Conservation (phyloP, 306 rosid species). For the Inga laurina region DNA sequence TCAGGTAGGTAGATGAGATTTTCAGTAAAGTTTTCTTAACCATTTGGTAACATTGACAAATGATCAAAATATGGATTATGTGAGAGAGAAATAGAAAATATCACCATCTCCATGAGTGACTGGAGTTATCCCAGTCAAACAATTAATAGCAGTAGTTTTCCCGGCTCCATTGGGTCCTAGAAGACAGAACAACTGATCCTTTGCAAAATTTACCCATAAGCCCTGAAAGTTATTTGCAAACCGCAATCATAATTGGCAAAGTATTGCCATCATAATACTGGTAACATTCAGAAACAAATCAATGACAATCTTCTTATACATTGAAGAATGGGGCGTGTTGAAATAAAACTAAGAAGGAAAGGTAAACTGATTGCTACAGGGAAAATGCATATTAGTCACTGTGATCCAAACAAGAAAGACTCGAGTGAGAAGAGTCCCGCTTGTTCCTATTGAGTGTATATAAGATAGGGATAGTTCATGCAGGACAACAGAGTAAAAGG, state of each 20-base stretch:
- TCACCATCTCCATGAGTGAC: slow-evolving; percentile 87
- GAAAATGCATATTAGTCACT: no score
- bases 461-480: slow-evolving; percentile 15
- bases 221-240: slow-evolving; percentile 59
- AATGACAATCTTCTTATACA: no score
- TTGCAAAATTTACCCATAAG: slow-evolving; percentile 80
- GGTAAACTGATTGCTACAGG: no score
- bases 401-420: neutral
- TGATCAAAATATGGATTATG: slow-evolving; percentile 2
- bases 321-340: no score
- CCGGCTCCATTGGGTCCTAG: slow-evolving; percentile 98
- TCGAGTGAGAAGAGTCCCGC: slow-evolving; percentile 7
- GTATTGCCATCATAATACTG: no score
- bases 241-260: no score
- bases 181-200: slow-evolving; percentile 87
- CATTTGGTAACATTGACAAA: neutral
- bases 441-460: neutral
- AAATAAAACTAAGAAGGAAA: no score
- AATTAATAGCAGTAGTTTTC: slow-evolving; percentile 82
- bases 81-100: neutral
- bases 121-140: slow-evolving; percentile 90
- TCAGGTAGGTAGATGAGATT: slow-evolving; percentile 22
- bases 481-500: neutral
- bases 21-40: slow-evolving; percentile 24
- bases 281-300: no score